Base-by-base conservation (phyloP, 164 flowering plant species). In the Chloranthus sessilifolius region DNA sequence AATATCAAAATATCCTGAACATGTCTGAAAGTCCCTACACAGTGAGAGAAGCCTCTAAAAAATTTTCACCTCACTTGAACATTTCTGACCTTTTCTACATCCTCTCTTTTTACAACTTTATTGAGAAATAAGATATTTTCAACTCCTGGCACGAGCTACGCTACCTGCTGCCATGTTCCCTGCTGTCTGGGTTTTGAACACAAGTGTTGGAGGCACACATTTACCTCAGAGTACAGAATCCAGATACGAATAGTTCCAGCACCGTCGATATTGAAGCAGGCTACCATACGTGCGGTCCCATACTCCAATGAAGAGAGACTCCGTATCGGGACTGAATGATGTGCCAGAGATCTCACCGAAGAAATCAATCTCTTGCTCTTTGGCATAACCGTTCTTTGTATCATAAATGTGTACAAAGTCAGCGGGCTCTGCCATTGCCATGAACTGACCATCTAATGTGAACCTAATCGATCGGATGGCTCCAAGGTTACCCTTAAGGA, bases 211-310 rank as follows among this genome's bases (percentile, higher is more conserved):
- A 29, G 19, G 29, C n/a, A n/a, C n/a, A n/a, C n/a, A n/a, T 14
- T 49, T 47, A 15, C 34, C 31, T 74, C 65, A 77, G 15, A 79
- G 8, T 11, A 71, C 33, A 17, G 80, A 65, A 55, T 85, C 88
- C 1, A 82, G 78, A 59, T 87, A 91, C 0, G 75, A 63, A 52
- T 75, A 71, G 17, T 71, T 67, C 30, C 79, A 65, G 50, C 62
- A 46, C 3, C 88, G 74, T 5, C 74, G 61, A 50, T 77, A 88
- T 70, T 91, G 82, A 5, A 91, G 78, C 11, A 91, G 85, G 66
- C 98, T 88, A 21, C 90, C 95, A 58, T 91, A 88, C 0, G 95
- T 88, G 3, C 96, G 81, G 60, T 91, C 96, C 96, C 96, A 91
- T 2, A 88, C 83, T 7, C 96, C 96, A 41, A 91, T 71, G 50